Evolutionary conservation across 768 basidiomycete species (phyloP).

Genomic region (Antrodiella citrinella): DNA sequence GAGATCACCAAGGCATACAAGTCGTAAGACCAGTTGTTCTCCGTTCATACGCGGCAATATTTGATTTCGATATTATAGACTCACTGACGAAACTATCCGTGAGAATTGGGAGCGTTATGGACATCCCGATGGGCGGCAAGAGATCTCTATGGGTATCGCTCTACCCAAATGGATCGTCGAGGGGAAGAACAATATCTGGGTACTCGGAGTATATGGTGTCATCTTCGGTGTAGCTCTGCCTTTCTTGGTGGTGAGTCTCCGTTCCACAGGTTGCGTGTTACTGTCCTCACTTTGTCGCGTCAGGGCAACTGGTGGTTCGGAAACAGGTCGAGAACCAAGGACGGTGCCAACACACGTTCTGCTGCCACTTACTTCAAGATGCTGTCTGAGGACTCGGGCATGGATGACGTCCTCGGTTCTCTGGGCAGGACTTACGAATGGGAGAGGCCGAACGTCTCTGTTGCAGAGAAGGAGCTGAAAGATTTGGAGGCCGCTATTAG

Average conservation of each 20-base stretch:
- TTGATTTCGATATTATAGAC: constrained; percentile 32
- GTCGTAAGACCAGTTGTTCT: constrained; percentile 40
- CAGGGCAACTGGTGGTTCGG: constrained; percentile 98
- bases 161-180: constrained; percentile 92
- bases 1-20: constrained; percentile 98
- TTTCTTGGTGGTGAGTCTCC: constrained; percentile 57
- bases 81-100: constrained; percentile 90
- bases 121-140: constrained; percentile 95
- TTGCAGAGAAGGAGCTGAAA: constrained; percentile 27
- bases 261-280: too few relatives aligned
- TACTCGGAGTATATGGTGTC: constrained; percentile 80
- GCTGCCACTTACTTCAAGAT: constrained; percentile 86
- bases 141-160: constrained; percentile 90
- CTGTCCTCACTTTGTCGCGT: not conserved
- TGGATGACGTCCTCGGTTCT: constrained; percentile 64
- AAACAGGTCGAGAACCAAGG: constrained; percentile 81
- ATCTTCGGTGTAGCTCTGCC: constrained; percentile 87
- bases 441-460: constrained; percentile 35
- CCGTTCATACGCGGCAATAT: not conserved
- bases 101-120: constrained; percentile 86
- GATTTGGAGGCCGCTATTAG: constrained; percentile 45
- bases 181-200: constrained; percentile 84
- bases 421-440: constrained; percentile 59
- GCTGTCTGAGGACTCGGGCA: constrained; percentile 69
- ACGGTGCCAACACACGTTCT: constrained; percentile 73